phyloP scores from a whole-genome alignment of 352 stramenopile species.

The Globisporangium sylvaticum region DNA sequence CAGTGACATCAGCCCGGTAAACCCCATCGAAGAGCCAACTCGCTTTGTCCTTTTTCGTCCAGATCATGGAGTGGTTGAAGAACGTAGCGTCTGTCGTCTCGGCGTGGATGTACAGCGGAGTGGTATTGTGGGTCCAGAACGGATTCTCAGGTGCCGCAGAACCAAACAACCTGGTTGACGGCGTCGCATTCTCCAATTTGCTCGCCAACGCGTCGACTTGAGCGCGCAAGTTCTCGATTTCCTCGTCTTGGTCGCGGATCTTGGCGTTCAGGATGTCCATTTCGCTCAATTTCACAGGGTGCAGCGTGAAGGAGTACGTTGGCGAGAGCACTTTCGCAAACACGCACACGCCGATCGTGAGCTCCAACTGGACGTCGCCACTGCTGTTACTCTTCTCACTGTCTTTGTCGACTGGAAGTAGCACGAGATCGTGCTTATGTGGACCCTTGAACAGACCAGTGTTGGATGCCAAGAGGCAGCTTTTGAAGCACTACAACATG shows the following conservation, averaged over 20 bases:
- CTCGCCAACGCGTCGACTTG: not conserved
- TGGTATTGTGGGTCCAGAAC: not conserved
- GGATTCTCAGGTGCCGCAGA: not conserved
- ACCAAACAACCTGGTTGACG: not conserved
- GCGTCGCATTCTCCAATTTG: not conserved
- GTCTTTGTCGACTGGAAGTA: not conserved
- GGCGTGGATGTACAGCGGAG: not conserved
- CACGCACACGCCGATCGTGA: slow-evolving; percentile 5
- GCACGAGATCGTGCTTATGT: slow-evolving; percentile 6
- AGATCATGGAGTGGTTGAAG: not conserved
- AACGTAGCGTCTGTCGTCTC: not conserved
- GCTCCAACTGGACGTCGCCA: not conserved
- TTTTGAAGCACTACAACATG: slow-evolving; percentile 10
- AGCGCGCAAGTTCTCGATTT: slow-evolving; percentile 6
- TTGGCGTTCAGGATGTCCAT: slow-evolving; percentile 8
- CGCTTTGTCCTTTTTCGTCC: not conserved
- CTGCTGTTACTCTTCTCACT: not conserved
- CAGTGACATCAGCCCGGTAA: not conserved
- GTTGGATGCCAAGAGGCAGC: not conserved
- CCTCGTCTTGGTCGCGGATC: slow-evolving; percentile 11
- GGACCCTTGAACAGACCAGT: not conserved
- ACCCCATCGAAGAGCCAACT: not conserved
- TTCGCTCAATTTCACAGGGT: slow-evolving; percentile 2
- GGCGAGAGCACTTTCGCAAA: slow-evolving; percentile 13
- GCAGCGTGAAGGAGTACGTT: slow-evolving; percentile 8